Base-by-base conservation (phyloP, 1,139 yeast species). In the Candida labiduridarum region DNA sequence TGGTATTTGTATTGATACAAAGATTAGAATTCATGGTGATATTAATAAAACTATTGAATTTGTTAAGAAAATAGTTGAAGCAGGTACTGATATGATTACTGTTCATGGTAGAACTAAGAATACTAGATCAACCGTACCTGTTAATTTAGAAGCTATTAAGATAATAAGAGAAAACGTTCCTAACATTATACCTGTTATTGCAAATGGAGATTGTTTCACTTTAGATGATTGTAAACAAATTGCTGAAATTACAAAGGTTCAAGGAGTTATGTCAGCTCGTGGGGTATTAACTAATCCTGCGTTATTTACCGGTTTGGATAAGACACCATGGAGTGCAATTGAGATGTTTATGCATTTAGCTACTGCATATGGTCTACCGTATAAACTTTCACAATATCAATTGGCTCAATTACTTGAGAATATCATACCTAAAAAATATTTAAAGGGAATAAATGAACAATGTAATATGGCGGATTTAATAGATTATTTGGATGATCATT, bases 201-300 rank as follows among this genome's bases (percentile, higher is more conserved):
- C 99, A 2, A 95, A 95, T 62, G 99, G 99, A 10, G 99, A 95
- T 67, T 94, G 96, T 59, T 88, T 87, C 60, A 67, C 81, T 1
- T 69, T 83, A 33, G 72, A 74, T 14, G 97, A 90, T 64, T 85
- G 89, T 19, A 59, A 72, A 33, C 65, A 66, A 19, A 91, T 92
- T 31, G 82, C 83, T 0, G 72, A 79, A 15, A 65, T 66, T 45
- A 91, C 98, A 0, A 87, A 87, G 0, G 91, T 84, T 33, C 95
- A 90, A 63, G 99, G 98, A 6, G 88, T 94, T 6, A 94, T 94
- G 99, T 88, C 98, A 1, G 99, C 90, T 1, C 74, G 99, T 56
- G 99, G 99, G 0, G 74, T 90, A 2, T 72, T 94, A 49, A 74
- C 82, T 31, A 94, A 94, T 62, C 99, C 99, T 0, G 96, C 94